Base-by-base conservation (phyloP, 2,329 filamentous ascomycete species). In the Cladosporium oxysporum region DNA sequence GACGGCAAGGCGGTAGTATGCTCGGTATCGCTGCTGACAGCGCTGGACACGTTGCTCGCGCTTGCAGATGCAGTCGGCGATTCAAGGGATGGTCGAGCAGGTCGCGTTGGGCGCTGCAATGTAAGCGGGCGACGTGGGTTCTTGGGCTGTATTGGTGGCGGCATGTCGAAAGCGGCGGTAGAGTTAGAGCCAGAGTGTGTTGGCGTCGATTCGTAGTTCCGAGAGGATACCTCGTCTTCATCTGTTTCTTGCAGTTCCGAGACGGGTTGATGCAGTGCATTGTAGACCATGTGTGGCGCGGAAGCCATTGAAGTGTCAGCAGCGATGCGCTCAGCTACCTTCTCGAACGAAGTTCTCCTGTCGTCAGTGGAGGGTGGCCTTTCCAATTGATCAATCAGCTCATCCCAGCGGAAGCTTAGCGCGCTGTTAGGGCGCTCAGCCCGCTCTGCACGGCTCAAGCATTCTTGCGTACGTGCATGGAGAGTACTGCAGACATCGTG, bases 341-440 rank as follows among this genome's bases (percentile, higher is more conserved):
- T 66, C 37, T 73, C 71, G 41, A 70, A 72, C 14, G 71, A 65
- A 29, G 62, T 64, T 28, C 66, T 29, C 23, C 62, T 28, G 29
- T 66, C 69, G 26, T 70, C 69, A 67, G 23, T 72, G 63, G 60
- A 78, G 74, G 64, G 65, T 10, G 70, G 69, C 37, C 68, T 70
- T 33, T 76, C 72, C 33, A 78, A 70, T 44, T 83, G 76, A 68
- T 84, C 83, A 21, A 84, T 82, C 14, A 85, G 75, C 65, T 84
- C 83, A 68, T 85, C 83, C 83, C 83, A 85, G 33, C 81, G 79
- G 62, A 83, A 78, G 59, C 79, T 82, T 10, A 82, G 72, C 7
- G 77, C 78, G 31, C 81, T 83, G 31, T 78, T 79, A 1, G 83
- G 83, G 6, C 82, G 77, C 71, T 85, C 83, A 1, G 83, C 83